Base-by-base conservation (phyloP, 2,329 filamentous ascomycete species). In the Paecilomyces formosus region DNA sequence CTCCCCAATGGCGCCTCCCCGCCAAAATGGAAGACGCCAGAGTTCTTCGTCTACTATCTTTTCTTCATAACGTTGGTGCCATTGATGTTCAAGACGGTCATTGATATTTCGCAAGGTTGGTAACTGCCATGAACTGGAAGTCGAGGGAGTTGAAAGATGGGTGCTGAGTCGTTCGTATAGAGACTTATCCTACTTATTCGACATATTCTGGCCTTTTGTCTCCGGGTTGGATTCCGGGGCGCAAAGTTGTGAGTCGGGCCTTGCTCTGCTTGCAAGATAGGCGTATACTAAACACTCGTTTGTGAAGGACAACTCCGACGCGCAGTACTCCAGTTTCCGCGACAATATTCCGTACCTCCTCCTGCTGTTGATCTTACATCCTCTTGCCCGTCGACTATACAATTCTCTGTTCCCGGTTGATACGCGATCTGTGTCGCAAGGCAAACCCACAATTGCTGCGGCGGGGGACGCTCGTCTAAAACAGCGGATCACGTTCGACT, bases 81-180 rank as follows among this genome's bases (percentile, higher is more conserved):
- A 8, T 82, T 86, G 67, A 99, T 99, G 92, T 91, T 96, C 76
- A 96, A 91, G 79, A 81, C 88, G n/a, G 87, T 88, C 9, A 89
- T 92, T 65, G 85, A 90, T 75, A 91, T 96, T 53, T 99, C 94
- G 24, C 84, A 87, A 76, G 83, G 92, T 92, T 75, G 59, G 81
- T 79, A 49, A 12, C 26, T 3, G 53, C 22, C n/a, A 2, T 30
- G 31, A 3, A 33, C 50, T 52, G 22, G 53, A 24, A 31, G 18
- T 30, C 53, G 30, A 35, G 15, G 31, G 11, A 21, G 15, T 26
- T 30, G 26, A 28, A 55, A 11, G 50, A 50, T 1, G 9, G 30
- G 18, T 22, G 24, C 31, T 49, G 26, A 50, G 15, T 54, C 31
- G 11, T 24, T 15, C 24, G 13, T 26, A 35, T 69, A 96, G 92